Conservation (phyloP, 208 protist genomes). For the Leishmania guyanensis region DNA sequence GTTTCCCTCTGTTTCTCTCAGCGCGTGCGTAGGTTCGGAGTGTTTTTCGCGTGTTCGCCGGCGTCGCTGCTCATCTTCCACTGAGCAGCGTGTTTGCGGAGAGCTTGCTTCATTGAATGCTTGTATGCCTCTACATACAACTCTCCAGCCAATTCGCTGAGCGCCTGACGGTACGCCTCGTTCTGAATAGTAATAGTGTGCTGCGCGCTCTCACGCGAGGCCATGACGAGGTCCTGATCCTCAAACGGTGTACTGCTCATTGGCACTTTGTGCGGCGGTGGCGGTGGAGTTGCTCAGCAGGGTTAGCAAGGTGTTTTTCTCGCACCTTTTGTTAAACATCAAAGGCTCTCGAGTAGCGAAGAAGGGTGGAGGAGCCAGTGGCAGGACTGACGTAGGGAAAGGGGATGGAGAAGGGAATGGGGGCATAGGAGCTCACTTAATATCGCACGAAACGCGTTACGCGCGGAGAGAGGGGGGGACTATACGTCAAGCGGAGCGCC, state of each 20-base stretch:
- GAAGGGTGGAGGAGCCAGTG: background rate
- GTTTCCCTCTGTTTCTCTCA: background rate
- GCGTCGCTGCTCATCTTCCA: conserved; percentile 10
- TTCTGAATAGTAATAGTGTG: conserved; percentile 46
- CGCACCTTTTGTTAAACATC: background rate
- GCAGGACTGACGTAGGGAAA: conserved; percentile 9
- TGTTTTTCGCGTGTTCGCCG: background rate
- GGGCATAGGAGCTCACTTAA: background rate
- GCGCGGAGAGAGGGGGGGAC: background rate
- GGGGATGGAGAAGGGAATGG: background rate
- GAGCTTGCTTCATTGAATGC: conserved; percentile 22
- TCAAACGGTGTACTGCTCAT: conserved; percentile 9
- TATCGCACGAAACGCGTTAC: background rate
- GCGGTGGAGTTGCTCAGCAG: background rate
- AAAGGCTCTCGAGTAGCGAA: background rate
- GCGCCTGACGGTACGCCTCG: conserved; percentile 69
- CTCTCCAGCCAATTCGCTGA: conserved; percentile 76
- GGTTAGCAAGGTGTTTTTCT: background rate
- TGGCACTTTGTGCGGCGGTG: background rate
- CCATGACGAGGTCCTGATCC: conserved; percentile 69
- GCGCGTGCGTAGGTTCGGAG: background rate
- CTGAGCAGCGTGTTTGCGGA: conserved; percentile 8
- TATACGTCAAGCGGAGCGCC: background rate
- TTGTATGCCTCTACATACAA: conserved; percentile 67
- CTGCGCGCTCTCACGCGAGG: conserved; percentile 51